Conservation (phyloP, 2,329 filamentous ascomycete genomes). For the Diaporthe nobilis region DNA sequence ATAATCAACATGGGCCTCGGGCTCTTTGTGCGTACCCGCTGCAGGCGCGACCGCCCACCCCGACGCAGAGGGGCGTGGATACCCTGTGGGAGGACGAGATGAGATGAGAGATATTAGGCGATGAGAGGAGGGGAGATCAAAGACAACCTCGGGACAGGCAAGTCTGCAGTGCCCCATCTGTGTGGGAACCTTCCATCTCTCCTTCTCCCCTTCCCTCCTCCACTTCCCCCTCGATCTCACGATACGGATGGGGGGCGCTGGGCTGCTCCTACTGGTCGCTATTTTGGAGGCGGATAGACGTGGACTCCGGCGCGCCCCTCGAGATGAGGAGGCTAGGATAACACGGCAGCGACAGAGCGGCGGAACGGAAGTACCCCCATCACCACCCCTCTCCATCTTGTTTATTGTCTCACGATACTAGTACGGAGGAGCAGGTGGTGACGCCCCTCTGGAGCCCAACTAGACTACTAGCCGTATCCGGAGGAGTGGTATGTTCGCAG, state of each 20-base stretch:
- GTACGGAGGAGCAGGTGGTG: conserved; percentile 25
- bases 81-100: not conserved
- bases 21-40: conserved; percentile 5
- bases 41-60: not conserved
- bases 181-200: conserved; percentile 23
- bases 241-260: conserved; percentile 11
- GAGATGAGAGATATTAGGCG: conserved; percentile 10
- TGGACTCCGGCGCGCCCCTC: not conserved
- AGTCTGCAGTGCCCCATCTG: conserved; percentile 27
- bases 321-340: conserved; percentile 9
- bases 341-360: not conserved
- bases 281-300: conserved; percentile 20
- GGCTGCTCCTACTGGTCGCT: conserved; percentile 9
- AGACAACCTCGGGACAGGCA: conserved; percentile 3
- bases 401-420: conserved; percentile 26
- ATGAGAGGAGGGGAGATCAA: not conserved
- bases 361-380: not conserved
- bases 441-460: conserved; percentile 1
- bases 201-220: not conserved
- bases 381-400: not conserved
- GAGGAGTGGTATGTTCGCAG: conserved; percentile 7
- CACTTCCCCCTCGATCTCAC: conserved; percentile 24
- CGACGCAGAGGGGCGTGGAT: conserved; percentile 1
- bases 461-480: not conserved
- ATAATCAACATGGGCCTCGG: conserved; percentile 4